Percentiles rank a stretch among this genome's conserved stretches.
Evolutionary conservation across 202 grass and related monocot species (phyloP).

Genomic region (Thinopyrum obtusiflorum): DNA sequence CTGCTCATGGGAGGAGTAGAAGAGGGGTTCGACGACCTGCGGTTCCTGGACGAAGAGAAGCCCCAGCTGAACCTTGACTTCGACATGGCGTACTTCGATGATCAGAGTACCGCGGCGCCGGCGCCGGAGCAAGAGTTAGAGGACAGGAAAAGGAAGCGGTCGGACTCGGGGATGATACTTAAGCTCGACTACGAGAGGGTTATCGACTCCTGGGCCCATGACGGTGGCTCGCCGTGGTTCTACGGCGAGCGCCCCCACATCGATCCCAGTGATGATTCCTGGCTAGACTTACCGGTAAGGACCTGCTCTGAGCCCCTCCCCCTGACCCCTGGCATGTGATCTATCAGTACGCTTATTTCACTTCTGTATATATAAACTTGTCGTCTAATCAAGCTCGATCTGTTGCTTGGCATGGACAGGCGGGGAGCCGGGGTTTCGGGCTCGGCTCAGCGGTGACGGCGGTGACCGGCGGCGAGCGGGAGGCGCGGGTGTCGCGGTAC

Average conservation of each 20-base stretch:
- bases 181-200: slow-evolving; percentile 82
- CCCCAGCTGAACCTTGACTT: slow-evolving; percentile 28
- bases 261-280: slow-evolving; percentile 38
- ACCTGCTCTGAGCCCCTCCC: background rate
- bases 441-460: slow-evolving; percentile 31
- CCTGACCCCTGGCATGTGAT: background rate
- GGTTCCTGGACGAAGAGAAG: slow-evolving; percentile 49
- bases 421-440: slow-evolving; percentile 19
- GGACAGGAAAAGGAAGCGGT: slow-evolving; percentile 38
- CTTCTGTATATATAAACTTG: background rate
- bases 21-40: slow-evolving; percentile 46
- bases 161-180: slow-evolving; percentile 48
- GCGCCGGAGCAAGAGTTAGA: slow-evolving; percentile 18
- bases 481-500: slow-evolving; percentile 88
- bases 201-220: slow-evolving; percentile 59
- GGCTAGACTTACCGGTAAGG: slow-evolving; percentile 66
- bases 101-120: background rate
- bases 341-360: background rate
- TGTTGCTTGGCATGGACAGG: slow-evolving; percentile 25
- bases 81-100: background rate
- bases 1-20: slow-evolving; percentile 68
- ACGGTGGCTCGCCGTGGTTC: slow-evolving; percentile 69
- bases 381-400: background rate
- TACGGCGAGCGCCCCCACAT: slow-evolving; percentile 63
- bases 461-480: slow-evolving; percentile 58